Base-by-base conservation (phyloP, 2,329 filamentous ascomycete species). In the Apiospora rasikravindrae region DNA sequence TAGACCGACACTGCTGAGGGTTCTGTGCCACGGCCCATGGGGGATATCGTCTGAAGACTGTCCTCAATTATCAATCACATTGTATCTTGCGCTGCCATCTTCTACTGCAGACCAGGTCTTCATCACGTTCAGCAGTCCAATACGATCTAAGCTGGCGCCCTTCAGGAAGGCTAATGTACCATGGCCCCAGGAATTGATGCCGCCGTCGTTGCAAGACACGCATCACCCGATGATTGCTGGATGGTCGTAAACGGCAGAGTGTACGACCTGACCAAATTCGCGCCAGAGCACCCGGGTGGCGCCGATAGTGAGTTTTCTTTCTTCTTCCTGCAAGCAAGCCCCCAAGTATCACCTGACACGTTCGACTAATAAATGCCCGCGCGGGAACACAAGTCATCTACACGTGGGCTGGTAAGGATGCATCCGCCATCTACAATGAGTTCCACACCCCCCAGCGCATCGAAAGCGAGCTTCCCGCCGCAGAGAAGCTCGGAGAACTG, bases 351-450 rank as follows among this genome's bases (percentile, higher is more conserved):
- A 19, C 29, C 40, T 40, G 6, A 26, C 33, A 29, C 42, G 37
- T 11, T 33, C 4, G 26, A 22, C 40, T 68, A 29, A 68, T 24
- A 29, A 19, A 10, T 68, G 66, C n/a, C 8, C 33, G 33, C 33
- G 33, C 33, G 33, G 14, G 29, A 42, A 16, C 6, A 47, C 14
- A 33, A 69, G 68, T 69, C 49, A 40, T 69, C 47, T 57, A 69
- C 33, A 44, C 83, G 81, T 84, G 88, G 76, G 88, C 88, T 44
- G 88, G 88, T 64, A 83, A 82, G 37, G 88, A 90, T 80, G 88
- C 87, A 4, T 88, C 86, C 64, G 83, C 81, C 70, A 84, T 83
- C 71, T 92, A 88, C 81, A 85, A 84, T 37, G 82, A 85, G 74
- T 83, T 88, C 44, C 88, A 90, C 78, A 80, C 85, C 1, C 81